Evolutionary conservation across 768 basidiomycete genomes (phyloP).

Genomic region (Coprinopsis strossmayeri): DNA sequence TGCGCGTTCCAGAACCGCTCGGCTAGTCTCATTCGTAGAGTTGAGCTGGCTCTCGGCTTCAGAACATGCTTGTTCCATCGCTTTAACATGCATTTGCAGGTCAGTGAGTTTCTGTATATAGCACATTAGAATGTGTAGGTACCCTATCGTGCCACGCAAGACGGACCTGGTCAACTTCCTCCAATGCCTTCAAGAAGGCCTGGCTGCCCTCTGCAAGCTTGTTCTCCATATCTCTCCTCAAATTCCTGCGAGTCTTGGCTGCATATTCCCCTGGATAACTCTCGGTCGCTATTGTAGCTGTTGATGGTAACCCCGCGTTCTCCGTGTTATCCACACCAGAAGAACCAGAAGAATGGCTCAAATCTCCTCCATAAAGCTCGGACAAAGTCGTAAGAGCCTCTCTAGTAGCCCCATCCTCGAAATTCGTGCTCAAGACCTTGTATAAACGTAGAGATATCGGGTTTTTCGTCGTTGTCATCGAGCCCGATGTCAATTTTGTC

Average conservation of each 20-base stretch:
- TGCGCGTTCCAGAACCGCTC: conserved; percentile 75
- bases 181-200: conserved; percentile 78
- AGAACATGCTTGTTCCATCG: conserved; percentile 80
- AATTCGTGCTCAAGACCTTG: conserved; percentile 80
- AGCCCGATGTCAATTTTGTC: not conserved
- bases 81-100: conserved; percentile 67
- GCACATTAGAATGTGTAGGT: no score
- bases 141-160: no score
- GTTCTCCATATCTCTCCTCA: conserved; percentile 80
- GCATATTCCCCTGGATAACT: conserved; percentile 56
- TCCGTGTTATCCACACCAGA: conserved; percentile 29
- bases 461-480: conserved; percentile 32
- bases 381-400: conserved; percentile 84
- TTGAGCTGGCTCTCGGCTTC: conserved; percentile 74
- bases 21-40: conserved; percentile 71
- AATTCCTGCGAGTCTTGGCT: conserved; percentile 65
- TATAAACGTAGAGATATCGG: conserved; percentile 85
- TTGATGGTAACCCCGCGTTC: conserved; percentile 21
- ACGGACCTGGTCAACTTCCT: conserved; percentile 87
- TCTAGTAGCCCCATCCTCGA: conserved; percentile 67
- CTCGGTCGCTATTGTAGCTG: no score
- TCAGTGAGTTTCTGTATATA: conserved; percentile 84
- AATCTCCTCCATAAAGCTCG: conserved; percentile 56
- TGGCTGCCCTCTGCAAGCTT: conserved; percentile 77
- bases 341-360: conserved; percentile 19